phyloP scores from a whole-genome alignment of 345 rosid species.

The Dimocarpus longan region DNA sequence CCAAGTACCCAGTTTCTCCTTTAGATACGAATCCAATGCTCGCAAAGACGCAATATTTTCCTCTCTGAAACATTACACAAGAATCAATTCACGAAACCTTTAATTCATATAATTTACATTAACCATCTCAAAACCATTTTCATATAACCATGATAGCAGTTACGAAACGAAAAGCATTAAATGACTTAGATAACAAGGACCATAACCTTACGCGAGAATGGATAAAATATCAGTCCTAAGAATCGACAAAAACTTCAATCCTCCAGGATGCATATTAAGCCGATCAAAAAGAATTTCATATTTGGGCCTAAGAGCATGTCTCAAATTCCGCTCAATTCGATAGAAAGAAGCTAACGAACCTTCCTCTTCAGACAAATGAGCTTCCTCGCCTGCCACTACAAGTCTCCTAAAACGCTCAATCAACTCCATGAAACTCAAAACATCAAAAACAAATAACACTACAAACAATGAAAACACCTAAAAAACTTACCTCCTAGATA shows the following conservation, averaged over 20 bases:
- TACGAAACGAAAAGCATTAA: constrained; percentile 12
- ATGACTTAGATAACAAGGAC: constrained; percentile 14
- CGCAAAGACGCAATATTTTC: constrained; percentile 67
- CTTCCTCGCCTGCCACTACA: constrained; percentile 44
- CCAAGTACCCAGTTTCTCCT: constrained; percentile 89
- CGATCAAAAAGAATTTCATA: constrained; percentile 87
- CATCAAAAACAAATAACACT: not conserved
- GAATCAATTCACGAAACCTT: constrained; percentile 8
- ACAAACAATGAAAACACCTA: constrained; percentile 34
- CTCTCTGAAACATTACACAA: constrained; percentile 52
- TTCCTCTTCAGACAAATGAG: constrained; percentile 45
- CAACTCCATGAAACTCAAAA: not conserved
- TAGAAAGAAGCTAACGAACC: constrained; percentile 62
- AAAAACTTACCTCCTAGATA: constrained; percentile 72
- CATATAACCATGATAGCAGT: not conserved
- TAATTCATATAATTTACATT: not conserved
- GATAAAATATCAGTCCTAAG: constrained; percentile 84
- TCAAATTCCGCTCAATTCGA: constrained; percentile 76
- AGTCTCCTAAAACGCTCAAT: constrained; percentile 11
- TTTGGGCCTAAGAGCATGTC: constrained; percentile 75
- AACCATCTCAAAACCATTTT: not conserved
- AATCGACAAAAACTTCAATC: constrained; percentile 71
- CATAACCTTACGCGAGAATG: constrained; percentile 63
- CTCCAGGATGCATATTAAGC: constrained; percentile 82
- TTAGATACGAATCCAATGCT: constrained; percentile 71